A percentile compares a stretch with the other conserved stretches of the same genome.
phyloP scores from a whole-genome alignment of 2,329 filamentous ascomycete species.

The Colletotrichum siamense region DNA sequence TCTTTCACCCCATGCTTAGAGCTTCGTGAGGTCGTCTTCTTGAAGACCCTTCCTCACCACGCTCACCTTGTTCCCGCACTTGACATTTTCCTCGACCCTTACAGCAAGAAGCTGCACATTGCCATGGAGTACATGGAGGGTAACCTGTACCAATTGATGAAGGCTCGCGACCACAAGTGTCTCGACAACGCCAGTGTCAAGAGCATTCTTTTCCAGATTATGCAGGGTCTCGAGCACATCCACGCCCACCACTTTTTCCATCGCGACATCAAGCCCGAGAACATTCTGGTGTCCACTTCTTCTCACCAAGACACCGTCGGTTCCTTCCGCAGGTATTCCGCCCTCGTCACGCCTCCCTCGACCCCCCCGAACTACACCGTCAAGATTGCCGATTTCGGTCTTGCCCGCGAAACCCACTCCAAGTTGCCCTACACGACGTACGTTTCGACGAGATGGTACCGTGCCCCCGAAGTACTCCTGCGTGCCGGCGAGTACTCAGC shows the following conservation, averaged over 20 bases:
- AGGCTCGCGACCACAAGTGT: slow-evolving; percentile 93
- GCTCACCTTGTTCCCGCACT: slow-evolving; percentile 94
- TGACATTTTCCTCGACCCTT: slow-evolving; percentile 97
- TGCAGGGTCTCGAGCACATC: slow-evolving; percentile 95
- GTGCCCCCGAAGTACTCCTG: slow-evolving; percentile 91
- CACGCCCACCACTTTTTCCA: slow-evolving; percentile 98
- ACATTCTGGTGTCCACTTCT: slow-evolving; percentile 95
- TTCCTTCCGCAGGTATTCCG: slow-evolving; percentile 90
- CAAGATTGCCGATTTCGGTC: slow-evolving; percentile 97
- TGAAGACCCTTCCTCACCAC: slow-evolving; percentile 86
- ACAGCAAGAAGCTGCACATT: slow-evolving; percentile 96
- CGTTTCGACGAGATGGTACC: slow-evolving; percentile 97
- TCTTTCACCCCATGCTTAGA: slow-evolving; percentile 90
- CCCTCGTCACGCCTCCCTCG: slow-evolving; percentile 90
- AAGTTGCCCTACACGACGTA: slow-evolving; percentile 98
- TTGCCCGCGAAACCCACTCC: slow-evolving; percentile 96
- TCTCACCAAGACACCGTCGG: slow-evolving; percentile 77
- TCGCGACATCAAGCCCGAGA: slow-evolving; percentile 98
- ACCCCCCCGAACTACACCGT: slow-evolving; percentile 94
- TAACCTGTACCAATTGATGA: slow-evolving; percentile 98
- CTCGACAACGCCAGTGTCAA: slow-evolving; percentile 92
- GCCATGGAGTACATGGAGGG: slow-evolving; percentile 99
- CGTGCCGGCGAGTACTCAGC: slow-evolving; percentile 96
- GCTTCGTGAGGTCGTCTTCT: slow-evolving; percentile 94
- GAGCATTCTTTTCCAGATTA: slow-evolving; percentile 96